These are phyloP conservation scores for Sergeia podlipaevii DNA, from an alignment of 208 protist species.

Conservation along the genomic window DNA sequence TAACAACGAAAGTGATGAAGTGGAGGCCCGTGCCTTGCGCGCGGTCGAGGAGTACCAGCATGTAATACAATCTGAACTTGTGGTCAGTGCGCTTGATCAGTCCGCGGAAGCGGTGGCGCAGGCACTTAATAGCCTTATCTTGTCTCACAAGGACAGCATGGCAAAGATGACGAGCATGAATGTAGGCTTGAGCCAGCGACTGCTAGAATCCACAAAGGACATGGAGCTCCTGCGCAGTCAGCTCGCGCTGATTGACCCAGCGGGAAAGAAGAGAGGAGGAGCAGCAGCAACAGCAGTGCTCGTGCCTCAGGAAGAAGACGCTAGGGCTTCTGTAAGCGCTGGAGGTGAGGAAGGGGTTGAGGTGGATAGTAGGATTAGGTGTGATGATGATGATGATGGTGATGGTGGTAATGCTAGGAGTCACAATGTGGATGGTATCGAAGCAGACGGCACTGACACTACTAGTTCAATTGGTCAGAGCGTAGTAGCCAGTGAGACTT, in stretches of 20 bases:
- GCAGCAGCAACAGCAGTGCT: slow-evolving; percentile 2
- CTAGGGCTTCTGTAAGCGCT: no score
- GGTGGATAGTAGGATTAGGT: no score
- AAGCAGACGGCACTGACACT: no score
- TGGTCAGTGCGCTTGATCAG: slow-evolving; percentile 14
- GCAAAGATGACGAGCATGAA: slow-evolving; percentile 20
- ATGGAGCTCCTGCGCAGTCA: slow-evolving; percentile 22
- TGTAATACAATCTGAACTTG: slow-evolving; percentile 10
- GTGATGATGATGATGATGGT: no score
- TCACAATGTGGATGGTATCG: no score
- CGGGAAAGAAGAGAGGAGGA: not conserved
- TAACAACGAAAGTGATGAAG: not conserved
- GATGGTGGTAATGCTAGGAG: no score
- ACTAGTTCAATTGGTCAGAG: no score
- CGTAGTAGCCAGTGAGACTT: no score
- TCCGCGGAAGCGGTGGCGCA: slow-evolving; percentile 14
- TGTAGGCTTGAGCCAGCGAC: slow-evolving; percentile 20
- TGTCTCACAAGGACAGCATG: slow-evolving; percentile 15
- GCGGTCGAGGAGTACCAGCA: slow-evolving; percentile 19
- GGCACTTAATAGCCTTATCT: slow-evolving; percentile 17
- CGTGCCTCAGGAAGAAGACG: not conserved
- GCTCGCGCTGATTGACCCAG: not conserved
- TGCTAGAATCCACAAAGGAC: slow-evolving; percentile 11
- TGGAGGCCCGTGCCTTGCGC: not conserved
- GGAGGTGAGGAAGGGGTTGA: no score